Evolutionary conservation across 192 early-diverging fungal genomes (phyloP).

Genomic region (Geranomyces variabilis): DNA sequence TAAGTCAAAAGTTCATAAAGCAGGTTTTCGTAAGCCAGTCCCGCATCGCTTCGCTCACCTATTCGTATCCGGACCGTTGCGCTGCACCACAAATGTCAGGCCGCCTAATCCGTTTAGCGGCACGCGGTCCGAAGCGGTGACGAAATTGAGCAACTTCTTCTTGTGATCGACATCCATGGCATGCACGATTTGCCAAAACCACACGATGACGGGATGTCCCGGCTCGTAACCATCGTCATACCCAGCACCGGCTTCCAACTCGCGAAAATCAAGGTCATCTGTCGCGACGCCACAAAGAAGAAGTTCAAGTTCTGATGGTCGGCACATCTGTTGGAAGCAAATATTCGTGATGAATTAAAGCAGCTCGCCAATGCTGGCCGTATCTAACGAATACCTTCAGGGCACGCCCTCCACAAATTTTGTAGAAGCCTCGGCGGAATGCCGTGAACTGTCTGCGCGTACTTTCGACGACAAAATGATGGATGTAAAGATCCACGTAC

Average conservation of each 20-base stretch:
- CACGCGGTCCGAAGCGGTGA: slow-evolving; percentile 88
- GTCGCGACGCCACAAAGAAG: slow-evolving; percentile 68
- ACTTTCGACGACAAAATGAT: slow-evolving; percentile 44
- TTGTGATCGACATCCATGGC: slow-evolving; percentile 64
- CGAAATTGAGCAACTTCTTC: slow-evolving; percentile 79
- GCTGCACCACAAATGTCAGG: slow-evolving; percentile 89
- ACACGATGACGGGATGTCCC: slow-evolving; percentile 66
- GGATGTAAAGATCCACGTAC: slow-evolving; percentile 57
- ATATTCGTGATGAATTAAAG: too few relatives aligned
- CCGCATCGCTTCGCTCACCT: slow-evolving; percentile 41
- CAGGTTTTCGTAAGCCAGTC: background rate
- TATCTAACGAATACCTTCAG: slow-evolving; percentile 41
- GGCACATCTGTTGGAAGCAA: slow-evolving; percentile 46
- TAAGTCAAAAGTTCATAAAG: background rate
- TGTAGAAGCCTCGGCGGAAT: slow-evolving; percentile 53
- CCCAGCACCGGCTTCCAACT: slow-evolving; percentile 68
- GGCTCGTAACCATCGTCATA: slow-evolving; percentile 86
- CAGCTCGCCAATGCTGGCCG: too few relatives aligned
- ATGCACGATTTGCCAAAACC: slow-evolving; percentile 87
- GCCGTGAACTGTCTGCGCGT: slow-evolving; percentile 53
- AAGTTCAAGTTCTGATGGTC: slow-evolving; percentile 74
- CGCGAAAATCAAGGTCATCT: slow-evolving; percentile 62
- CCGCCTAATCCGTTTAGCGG: slow-evolving; percentile 79
- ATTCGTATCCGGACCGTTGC: slow-evolving; percentile 91
- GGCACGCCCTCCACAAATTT: slow-evolving; percentile 56